Percentiles rank a stretch among this genome's conserved stretches.
Conservation (phyloP, 192 early-diverging fungal genomes). For the Funneliformis geosporum region DNA sequence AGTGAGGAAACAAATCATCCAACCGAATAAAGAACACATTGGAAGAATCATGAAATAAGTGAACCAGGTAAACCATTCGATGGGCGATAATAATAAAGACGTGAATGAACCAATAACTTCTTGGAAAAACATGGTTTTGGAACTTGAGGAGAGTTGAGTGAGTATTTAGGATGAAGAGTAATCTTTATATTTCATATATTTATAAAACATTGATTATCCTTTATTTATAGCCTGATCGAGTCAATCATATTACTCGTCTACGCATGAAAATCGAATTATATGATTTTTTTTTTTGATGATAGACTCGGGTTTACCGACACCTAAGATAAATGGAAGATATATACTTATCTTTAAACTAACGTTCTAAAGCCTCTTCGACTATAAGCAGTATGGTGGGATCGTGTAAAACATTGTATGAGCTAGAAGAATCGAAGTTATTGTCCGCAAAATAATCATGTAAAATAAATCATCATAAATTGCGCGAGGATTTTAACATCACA, state of each 20-base stretch:
- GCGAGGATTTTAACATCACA: too few species aligned
- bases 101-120: slow-evolving; percentile 7
- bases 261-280: neutral
- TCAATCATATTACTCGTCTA: neutral
- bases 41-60: slow-evolving; percentile 18
- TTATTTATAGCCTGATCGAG: too few species aligned
- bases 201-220: too few species aligned
- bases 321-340: too few species aligned
- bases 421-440: too few species aligned
- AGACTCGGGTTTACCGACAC: too few species aligned
- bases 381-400: neutral
- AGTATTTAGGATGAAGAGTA: neutral
- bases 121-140: slow-evolving; percentile 13
- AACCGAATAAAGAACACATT: slow-evolving; percentile 11
- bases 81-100: slow-evolving; percentile 13
- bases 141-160: neutral
- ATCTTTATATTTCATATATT: too few species aligned
- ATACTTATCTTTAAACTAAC: slow-evolving; percentile 1
- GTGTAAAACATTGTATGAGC: neutral
- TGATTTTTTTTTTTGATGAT: slow-evolving; percentile 16
- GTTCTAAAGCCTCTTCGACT: slow-evolving; percentile 1
- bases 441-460: too few species aligned
- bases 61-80: slow-evolving; percentile 20
- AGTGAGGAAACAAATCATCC: slow-evolving; percentile 15
- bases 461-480: too few species aligned